Evolutionary conservation across 176 grass and related monocot species (phyloP), one percentile per base, ranked within the genome.

Genomic region (Lolium multiflorum): DNA sequence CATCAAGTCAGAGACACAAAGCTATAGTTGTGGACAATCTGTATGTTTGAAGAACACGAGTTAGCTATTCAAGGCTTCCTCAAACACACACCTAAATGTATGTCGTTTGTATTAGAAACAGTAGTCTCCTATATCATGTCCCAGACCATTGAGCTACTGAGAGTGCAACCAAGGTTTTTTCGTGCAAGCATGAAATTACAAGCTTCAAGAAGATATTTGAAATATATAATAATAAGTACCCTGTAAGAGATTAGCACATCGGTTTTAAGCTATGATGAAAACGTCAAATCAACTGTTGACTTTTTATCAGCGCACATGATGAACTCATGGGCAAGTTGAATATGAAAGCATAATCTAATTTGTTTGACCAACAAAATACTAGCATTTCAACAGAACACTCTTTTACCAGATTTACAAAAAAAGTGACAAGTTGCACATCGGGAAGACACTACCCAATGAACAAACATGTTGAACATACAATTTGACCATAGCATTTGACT

Each of bases 231-330:
- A 82, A 64, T 70, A 82, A 70, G 49, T 9, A 81, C 46, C 76
- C 60, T 69, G 66, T 69, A 69, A 69, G 66, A 69, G 15, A 41
- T 69, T 41, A 9, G 38, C 35, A 69, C 35, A 22, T 64, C 13
- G 61, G 71, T 61, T 87, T 11, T 87, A 87, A 63, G 43, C 44
- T 87, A 87, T 13, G 25, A 81, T 81, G 26, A 4, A 63, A 86
- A 80, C 6, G 17, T 55, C 62, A 41, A 50, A 49, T 80, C 28
- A 87, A 73, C 26, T 51, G 18, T 9, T 50, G 67, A 22, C 18
- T 49, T 44, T 15, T 73, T 73, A 62, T 38, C 18, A 50, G 20
- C 49, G 20, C 67, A 81, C 56, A 6, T 86, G 18, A 72, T 71
- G 77, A 71, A 28, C 14, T 20, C 56, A 11, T 71, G 67, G 56